phyloP scores from a whole-genome alignment of 352 stramenopile species.

The Phytophthora sp. region DNA sequence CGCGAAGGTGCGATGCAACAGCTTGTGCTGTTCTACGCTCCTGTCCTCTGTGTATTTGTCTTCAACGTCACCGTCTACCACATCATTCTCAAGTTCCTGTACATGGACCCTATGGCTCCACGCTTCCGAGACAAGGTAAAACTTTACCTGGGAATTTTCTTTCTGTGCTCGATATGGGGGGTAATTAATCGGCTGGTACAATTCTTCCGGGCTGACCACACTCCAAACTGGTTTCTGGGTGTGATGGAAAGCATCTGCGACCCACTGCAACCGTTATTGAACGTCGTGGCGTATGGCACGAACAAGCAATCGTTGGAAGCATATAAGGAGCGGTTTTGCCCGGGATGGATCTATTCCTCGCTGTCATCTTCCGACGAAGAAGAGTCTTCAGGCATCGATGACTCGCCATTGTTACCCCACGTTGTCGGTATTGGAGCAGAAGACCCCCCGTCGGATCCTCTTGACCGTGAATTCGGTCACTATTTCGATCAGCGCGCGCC shows the following conservation, averaged over 20 bases:
- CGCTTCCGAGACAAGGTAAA: slow-evolving; percentile 63
- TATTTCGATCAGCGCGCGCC: slow-evolving; percentile 38
- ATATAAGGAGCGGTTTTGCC: slow-evolving; percentile 74
- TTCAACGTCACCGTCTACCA: slow-evolving; percentile 72
- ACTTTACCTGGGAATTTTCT: slow-evolving; percentile 74
- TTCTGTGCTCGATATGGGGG: slow-evolving; percentile 80
- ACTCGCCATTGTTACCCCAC: slow-evolving; percentile 40
- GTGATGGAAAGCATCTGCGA: slow-evolving; percentile 79
- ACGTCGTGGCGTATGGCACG: slow-evolving; percentile 70
- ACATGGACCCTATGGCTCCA: slow-evolving; percentile 66
- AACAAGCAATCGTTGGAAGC: slow-evolving; percentile 77
- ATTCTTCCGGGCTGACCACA: slow-evolving; percentile 51
- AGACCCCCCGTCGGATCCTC: slow-evolving; percentile 25
- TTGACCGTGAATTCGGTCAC: slow-evolving; percentile 49
- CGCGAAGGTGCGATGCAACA: slow-evolving; percentile 62
- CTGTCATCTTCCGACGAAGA: slow-evolving; percentile 73
- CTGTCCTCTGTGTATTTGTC: slow-evolving; percentile 65
- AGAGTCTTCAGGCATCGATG: slow-evolving; percentile 60
- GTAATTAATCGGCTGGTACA: slow-evolving; percentile 72
- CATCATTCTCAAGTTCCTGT: slow-evolving; percentile 66
- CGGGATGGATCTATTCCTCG: slow-evolving; percentile 67
- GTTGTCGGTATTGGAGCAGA: slow-evolving; percentile 14
- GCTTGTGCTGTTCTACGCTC: slow-evolving; percentile 70
- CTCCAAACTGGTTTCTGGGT: slow-evolving; percentile 57
- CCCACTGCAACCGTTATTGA: slow-evolving; percentile 71